Base-by-base conservation (phyloP, 148 eudicot species). In the Camellia sinensis region DNA sequence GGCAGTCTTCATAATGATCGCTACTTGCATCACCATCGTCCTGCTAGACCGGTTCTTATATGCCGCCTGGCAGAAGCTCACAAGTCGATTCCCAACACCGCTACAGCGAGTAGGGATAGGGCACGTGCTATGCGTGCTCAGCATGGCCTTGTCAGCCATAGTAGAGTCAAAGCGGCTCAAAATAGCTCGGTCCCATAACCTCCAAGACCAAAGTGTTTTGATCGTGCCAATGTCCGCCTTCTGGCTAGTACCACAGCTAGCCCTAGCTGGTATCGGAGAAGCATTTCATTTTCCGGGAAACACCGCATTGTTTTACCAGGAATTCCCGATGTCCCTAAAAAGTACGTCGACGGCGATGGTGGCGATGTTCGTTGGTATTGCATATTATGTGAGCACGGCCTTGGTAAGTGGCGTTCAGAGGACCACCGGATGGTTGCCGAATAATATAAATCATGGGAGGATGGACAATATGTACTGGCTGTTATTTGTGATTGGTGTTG, bases 221-320 rank as follows among this genome's bases (percentile, higher is more conserved):
- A 2, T 64, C 45, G 83, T 73, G 12, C 78, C 83, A 45, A 75
- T 88, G 80, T 88, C 82, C 0, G 77, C 41, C 52, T 14, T 73
- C 9, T 80, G 78, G 91, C 84, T 90, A 12, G 88, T 88, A 6
- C 84, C 86, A 64, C 89, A 83, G 5, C 84, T 90, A 13, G 84
- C 67, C 17, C 61, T 88, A 2, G 65, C 81, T 10, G 93, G 93
- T 7, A 29, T 84, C 14, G 89, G 88, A 15, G 88, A 86, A 70
- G 91, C 93, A 8, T 88, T 90, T 63, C 88, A 86, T 60, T 88
- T 86, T 50, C 85, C 93, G 0, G 89, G 87, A 67, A 80, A 84
- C 19, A 48, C 71, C 8, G 64, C 74, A 17, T 67, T 87, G 11
- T 81, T 66, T 19, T 87, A 85, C 52, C 79, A 79, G 43, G 90